Evolutionary conservation across 768 basidiomycete species (phyloP).

Genomic region (Psilocybe tampanensis): DNA sequence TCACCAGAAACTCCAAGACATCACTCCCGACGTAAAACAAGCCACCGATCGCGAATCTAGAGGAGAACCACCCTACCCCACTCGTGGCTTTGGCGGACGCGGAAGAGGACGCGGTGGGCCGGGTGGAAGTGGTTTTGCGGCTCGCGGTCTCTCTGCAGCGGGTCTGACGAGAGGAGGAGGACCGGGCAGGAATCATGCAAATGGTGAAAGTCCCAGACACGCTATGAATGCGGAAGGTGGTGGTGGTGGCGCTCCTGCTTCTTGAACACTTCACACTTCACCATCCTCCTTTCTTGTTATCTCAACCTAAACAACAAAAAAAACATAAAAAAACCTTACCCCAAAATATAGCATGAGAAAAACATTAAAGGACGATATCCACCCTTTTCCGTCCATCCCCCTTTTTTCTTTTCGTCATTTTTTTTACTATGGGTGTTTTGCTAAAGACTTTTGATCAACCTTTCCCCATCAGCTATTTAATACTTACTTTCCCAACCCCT

Average conservation of each 20-base stretch:
- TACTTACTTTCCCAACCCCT: neutral
- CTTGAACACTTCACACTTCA: too few species aligned
- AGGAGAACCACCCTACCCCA: constrained; percentile 31
- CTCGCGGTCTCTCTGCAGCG: constrained; percentile 68
- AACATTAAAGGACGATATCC: neutral
- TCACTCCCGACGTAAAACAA: constrained; percentile 65
- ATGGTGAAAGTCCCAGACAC: constrained; percentile 13
- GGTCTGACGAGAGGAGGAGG: constrained; percentile 55
- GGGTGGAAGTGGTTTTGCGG: constrained; percentile 50
- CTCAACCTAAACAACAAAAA: neutral
- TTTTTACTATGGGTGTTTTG: neutral
- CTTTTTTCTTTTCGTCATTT: too few species aligned
- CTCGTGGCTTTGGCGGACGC: constrained; percentile 35
- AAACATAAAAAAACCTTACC: neutral
- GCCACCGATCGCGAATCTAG: constrained; percentile 62
- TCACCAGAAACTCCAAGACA: constrained; percentile 71
- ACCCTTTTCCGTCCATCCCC: neutral
- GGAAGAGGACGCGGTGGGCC: constrained; percentile 56
- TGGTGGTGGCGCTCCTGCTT: constrained; percentile 6
- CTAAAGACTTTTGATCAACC: neutral
- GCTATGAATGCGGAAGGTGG: constrained; percentile 2
- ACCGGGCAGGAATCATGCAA: constrained; percentile 14
- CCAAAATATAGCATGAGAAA: too few species aligned
- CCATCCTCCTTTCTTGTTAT: neutral
- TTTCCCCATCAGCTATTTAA: neutral